phyloP scores from a whole-genome alignment of 352 stramenopile genomes.

The Saprolegnia diclina region DNA sequence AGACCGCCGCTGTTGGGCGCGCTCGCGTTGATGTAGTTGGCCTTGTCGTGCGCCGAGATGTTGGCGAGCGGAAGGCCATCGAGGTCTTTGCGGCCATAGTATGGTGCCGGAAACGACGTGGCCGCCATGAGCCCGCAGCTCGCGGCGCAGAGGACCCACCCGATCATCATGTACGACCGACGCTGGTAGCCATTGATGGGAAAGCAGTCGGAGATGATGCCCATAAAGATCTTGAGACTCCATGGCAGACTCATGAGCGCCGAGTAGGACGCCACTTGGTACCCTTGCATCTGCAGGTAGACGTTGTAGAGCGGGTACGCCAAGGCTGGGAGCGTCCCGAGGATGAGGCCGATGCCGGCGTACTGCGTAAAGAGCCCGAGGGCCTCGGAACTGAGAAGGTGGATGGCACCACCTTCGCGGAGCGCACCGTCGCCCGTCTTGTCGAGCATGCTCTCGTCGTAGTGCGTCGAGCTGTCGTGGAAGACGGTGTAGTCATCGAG shows the following conservation, averaged over 20 bases:
- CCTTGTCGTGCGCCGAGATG: constrained; percentile 28
- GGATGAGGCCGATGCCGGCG: constrained; percentile 8
- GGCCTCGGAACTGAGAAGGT: constrained; percentile 35
- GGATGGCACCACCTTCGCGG: constrained; percentile 45
- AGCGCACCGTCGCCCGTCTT: constrained; percentile 29
- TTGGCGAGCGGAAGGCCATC: constrained; percentile 34
- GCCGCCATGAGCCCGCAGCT: constrained; percentile 37
- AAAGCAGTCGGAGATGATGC: constrained; percentile 56
- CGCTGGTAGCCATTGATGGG: constrained; percentile 49
- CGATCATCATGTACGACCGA: constrained; percentile 53
- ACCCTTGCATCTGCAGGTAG: constrained; percentile 23
- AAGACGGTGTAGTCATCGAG: constrained; percentile 14
- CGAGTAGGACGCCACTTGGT: constrained; percentile 44
- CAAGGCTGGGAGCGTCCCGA: constrained; percentile 9
- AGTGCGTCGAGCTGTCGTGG: neutral
- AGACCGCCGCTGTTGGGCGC: constrained; percentile 36
- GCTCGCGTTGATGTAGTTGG: constrained; percentile 38
- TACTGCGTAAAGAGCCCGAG: constrained; percentile 22
- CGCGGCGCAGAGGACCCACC: constrained; percentile 36
- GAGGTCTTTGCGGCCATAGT: constrained; percentile 30
- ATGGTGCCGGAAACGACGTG: constrained; percentile 42
- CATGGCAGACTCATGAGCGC: constrained; percentile 49
- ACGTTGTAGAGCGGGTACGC: constrained; percentile 16
- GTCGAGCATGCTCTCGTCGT: constrained; percentile 17
- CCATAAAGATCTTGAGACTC: constrained; percentile 56